Conservation (phyloP, 306 rosid species). For the Citrullus mucosospermus region DNA sequence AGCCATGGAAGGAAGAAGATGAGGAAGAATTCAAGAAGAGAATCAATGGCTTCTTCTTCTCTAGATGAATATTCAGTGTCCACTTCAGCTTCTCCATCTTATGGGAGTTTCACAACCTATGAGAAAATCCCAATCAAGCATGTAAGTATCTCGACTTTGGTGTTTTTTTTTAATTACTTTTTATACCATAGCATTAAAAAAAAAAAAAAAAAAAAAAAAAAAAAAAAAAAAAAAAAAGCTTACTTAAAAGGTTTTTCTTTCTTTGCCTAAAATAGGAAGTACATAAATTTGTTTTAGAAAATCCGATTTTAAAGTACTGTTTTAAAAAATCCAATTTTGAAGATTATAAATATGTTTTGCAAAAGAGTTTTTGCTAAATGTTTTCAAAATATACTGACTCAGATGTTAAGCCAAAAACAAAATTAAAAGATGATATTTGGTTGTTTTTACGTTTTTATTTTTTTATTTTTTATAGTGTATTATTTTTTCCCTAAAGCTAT, state of each 20-base stretch:
- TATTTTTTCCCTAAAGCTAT: too few relatives aligned
- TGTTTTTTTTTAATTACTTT: too few relatives aligned
- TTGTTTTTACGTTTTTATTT: too few relatives aligned
- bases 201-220: too few relatives aligned
- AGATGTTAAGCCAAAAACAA: too few relatives aligned
- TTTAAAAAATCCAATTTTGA: neutral
- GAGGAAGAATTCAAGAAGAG: slow-evolving; percentile 40
- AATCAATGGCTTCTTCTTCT: slow-evolving; percentile 44
- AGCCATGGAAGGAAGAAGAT: slow-evolving; percentile 38
- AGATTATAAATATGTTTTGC: neutral
- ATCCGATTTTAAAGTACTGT: neutral
- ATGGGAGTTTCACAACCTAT: slow-evolving; percentile 72
- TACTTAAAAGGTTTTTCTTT: neutral
- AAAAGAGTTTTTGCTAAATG: neutral
- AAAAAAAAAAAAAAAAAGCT: too few relatives aligned
- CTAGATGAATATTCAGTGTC: slow-evolving; percentile 39
- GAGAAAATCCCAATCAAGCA: slow-evolving; percentile 45
- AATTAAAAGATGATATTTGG: too few relatives aligned
- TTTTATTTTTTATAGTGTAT: too few relatives aligned
- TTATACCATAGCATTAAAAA: too few relatives aligned
- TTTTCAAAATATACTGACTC: neutral
- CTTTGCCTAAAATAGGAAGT: neutral
- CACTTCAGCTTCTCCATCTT: slow-evolving; percentile 46
- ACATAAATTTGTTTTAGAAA: too few relatives aligned
- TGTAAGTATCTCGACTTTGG: slow-evolving; percentile 17